Conservation (phyloP, 805 yeast species). For the Teunomyces kruisii region DNA sequence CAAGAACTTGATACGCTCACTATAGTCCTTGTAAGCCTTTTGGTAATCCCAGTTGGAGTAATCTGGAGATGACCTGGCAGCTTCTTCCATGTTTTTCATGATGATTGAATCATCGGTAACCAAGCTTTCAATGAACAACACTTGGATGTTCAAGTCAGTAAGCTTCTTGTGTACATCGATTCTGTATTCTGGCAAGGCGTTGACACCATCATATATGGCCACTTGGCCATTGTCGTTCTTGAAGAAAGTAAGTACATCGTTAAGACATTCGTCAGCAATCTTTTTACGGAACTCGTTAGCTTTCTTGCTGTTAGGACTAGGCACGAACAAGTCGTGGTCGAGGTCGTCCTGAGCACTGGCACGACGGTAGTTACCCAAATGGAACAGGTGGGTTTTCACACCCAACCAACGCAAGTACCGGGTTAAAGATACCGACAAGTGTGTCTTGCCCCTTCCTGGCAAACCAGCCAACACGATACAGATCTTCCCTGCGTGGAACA, state of each 20-base stretch:
- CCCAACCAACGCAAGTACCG: constrained; percentile 96
- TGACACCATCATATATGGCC: constrained; percentile 94
- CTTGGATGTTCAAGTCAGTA: constrained; percentile 61
- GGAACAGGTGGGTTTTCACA: constrained; percentile 87
- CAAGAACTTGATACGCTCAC: constrained; percentile 66
- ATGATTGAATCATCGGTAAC: constrained; percentile 72
- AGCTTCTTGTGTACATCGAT: constrained; percentile 55
- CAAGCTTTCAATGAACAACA: constrained; percentile 83
- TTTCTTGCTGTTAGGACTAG: constrained; percentile 45
- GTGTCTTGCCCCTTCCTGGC: constrained; percentile 96
- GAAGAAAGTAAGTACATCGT: constrained; percentile 71
- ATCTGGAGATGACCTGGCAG: constrained; percentile 87
- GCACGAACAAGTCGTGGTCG: constrained; percentile 69
- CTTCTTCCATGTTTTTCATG: constrained; percentile 68
- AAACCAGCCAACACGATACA: constrained; percentile 86
- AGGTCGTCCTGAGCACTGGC: constrained; percentile 47
- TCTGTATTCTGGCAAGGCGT: constrained; percentile 74
- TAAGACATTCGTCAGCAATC: constrained; percentile 61
- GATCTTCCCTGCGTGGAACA: constrained; percentile 94
- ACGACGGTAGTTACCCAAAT: constrained; percentile 88
- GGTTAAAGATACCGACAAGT: constrained; percentile 85
- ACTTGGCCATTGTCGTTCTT: constrained; percentile 83
- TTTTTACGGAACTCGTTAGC: constrained; percentile 55
- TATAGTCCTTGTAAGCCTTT: constrained; percentile 75
- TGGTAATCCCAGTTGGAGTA: constrained; percentile 73